These are phyloP conservation scores for Dactylellina parvicollis DNA, from an alignment of 2,329 filamentous ascomycete species.

Conservation along the genomic window DNA sequence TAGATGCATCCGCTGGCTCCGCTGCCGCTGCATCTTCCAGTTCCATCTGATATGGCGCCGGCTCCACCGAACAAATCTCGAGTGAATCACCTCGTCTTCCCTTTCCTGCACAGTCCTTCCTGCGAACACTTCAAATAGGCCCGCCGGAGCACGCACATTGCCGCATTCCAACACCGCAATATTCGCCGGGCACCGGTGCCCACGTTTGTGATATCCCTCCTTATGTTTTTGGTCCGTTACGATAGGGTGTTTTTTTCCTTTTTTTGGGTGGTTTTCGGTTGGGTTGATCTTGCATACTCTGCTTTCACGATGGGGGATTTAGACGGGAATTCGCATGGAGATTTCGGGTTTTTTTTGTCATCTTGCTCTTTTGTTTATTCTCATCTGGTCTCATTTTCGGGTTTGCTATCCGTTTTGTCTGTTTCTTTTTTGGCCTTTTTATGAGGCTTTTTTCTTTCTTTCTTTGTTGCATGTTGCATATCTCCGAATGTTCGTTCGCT, in stretches of 20 bases:
- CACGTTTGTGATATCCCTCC: slow-evolving; percentile 29
- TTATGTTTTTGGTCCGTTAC: slow-evolving; percentile 35
- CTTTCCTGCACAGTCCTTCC: neutral
- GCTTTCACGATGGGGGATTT: slow-evolving; percentile 21
- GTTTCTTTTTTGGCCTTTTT: neutral
- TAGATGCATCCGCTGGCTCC: slow-evolving; percentile 44
- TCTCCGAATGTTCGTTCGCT: neutral
- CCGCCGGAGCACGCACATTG: slow-evolving; percentile 43
- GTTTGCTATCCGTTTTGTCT: slow-evolving; percentile 37
- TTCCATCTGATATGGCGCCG: slow-evolving; percentile 9
- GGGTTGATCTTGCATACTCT: slow-evolving; percentile 6
- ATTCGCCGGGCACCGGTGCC: slow-evolving; percentile 26
- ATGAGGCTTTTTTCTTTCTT: neutral
- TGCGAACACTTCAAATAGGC: slow-evolving; percentile 15
- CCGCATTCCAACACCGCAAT: slow-evolving; percentile 17
- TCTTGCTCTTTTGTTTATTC: neutral
- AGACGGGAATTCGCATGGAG: slow-evolving; percentile 31
- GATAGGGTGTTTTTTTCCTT: slow-evolving; percentile 41
- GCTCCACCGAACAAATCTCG: neutral
- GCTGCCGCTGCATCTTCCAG: slow-evolving; percentile 12
- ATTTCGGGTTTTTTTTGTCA: slow-evolving; percentile 16
- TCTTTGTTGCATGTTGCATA: neutral
- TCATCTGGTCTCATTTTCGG: slow-evolving; percentile 4
- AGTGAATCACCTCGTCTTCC: slow-evolving; percentile 12
- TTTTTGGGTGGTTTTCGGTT: neutral